Conservation (phyloP, 768 basidiomycete genomes). For the Termitomyces sp. region DNA sequence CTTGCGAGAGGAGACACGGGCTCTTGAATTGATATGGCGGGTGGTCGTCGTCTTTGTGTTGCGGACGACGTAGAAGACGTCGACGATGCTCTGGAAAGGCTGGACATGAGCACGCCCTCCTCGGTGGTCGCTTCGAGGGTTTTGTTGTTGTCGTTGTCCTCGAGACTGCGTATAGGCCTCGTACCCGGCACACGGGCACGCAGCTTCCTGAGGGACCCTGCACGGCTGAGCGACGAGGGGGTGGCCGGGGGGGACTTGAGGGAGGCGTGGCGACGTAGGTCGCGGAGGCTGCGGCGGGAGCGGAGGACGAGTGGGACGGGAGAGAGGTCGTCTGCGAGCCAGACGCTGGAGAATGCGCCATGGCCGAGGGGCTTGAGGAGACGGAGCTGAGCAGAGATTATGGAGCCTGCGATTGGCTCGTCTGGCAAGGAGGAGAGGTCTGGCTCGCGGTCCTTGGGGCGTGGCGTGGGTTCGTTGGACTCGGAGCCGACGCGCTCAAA, state of each 20-base stretch:
- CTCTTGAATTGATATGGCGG: conserved; percentile 9
- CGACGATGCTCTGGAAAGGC: conserved; percentile 15
- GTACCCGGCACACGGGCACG: conserved; percentile 9
- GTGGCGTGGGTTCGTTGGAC: conserved; percentile 14
- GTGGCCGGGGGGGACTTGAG: conserved; percentile 1
- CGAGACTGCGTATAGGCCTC: conserved; percentile 9
- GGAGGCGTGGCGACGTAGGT: conserved; percentile 26
- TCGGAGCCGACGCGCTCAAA: neutral
- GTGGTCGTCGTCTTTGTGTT: no score
- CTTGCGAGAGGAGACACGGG: neutral
- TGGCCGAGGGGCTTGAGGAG: conserved; percentile 58
- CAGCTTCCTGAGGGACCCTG: conserved; percentile 11
- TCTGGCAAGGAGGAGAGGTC: neutral
- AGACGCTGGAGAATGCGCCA: conserved; percentile 74
- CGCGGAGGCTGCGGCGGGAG: conserved; percentile 37
- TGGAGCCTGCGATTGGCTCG: neutral
- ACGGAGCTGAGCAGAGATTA: conserved; percentile 28
- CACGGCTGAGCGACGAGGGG: conserved; percentile 4
- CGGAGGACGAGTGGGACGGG: conserved; percentile 39
- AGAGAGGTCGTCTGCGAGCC: conserved; percentile 61
- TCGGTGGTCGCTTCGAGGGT: no score
- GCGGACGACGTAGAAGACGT: conserved; percentile 9
- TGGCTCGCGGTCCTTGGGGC: conserved; percentile 12
- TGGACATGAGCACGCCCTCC: neutral
- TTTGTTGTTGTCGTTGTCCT: no score